Base-by-base conservation (phyloP, 2,329 filamentous ascomycete species). In the Exophiala sp. region DNA sequence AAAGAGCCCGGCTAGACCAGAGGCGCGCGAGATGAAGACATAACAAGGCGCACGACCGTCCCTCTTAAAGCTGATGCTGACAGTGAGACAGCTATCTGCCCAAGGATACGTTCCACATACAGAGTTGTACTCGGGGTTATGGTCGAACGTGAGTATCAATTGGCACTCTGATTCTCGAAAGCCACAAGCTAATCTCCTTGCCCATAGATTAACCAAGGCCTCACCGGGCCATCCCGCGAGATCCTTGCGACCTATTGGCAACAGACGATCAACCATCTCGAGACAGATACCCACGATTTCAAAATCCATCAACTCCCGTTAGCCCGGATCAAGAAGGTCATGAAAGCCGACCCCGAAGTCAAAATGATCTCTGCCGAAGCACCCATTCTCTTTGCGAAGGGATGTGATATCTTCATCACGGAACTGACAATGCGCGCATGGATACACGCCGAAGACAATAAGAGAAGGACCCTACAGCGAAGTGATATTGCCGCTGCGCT, bases 361-460 rank as follows among this genome's bases (percentile, higher is more conserved):
- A 98, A 98, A 75, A 98, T 98, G 93, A 98, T 98, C 57, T 97
- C 90, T 2, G 93, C 93, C 7, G 93, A 98, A 71, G 93, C 93
- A 1, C 93, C 93, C 1, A 98, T 98, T 61, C 76, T 98, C 11
- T 98, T 98, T 64, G 93, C 93, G 44, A 98, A 98, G 70, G 93
- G 91, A 30, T 97, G 93, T 70, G 93, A 98, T 66, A 96, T 97
- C 65, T 98, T 98, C 73, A 98, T 98, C 65, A 96, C 90, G 1
- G 93, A 98, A 70, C 77, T 98, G 54, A 98, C 93, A 6, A 98
- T 98, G 93, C 88, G 93, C 58, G 93, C 93, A 40, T 98, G 93
- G 93, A 98, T 98, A 58, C 93, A 98, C 63, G 93, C 93, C 13
- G 93, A 98, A 66, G 93, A 98, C 71, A 98, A 98, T 74, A 98